Conservation (phyloP, 2,329 filamentous ascomycete species). For the Daldinia sp. region DNA sequence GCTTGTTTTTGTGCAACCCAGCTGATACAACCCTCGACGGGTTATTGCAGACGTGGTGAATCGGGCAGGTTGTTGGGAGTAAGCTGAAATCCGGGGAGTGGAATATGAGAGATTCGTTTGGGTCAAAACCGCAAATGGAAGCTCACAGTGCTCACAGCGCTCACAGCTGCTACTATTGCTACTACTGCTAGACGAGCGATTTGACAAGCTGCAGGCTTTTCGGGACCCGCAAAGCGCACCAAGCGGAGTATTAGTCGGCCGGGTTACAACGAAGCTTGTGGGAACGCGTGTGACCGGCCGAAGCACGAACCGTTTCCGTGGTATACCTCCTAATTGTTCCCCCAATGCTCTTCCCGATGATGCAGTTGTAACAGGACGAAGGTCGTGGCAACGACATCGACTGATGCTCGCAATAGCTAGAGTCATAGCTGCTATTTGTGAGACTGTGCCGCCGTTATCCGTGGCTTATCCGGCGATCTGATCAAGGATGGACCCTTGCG, state of each 20-base stretch:
- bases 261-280: slow-evolving; percentile 9
- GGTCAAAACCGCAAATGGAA: slow-evolving; percentile 25
- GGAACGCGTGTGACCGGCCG: slow-evolving; percentile 24
- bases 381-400: slow-evolving; percentile 8
- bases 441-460: slow-evolving; percentile 21
- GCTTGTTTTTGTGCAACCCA: slow-evolving; percentile 22
- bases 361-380: slow-evolving; percentile 5
- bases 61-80: slow-evolving; percentile 30
- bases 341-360: background rate
- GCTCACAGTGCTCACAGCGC: too few species aligned
- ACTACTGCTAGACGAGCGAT: slow-evolving; percentile 5
- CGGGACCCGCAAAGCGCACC: slow-evolving; percentile 39
- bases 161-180: too few species aligned
- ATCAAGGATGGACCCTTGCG: too few species aligned
- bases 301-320: slow-evolving; percentile 14
- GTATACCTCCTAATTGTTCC: background rate
- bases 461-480: slow-evolving; percentile 17
- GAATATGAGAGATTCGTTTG: slow-evolving; percentile 22
- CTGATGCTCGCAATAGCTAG: slow-evolving; percentile 14
- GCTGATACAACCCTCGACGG: slow-evolving; percentile 20
- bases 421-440: slow-evolving; percentile 9
- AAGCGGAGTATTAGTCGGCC: slow-evolving; percentile 37
- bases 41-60: slow-evolving; percentile 8
- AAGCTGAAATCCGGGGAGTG: slow-evolving; percentile 22
- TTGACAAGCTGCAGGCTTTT: slow-evolving; percentile 38